Evolutionary conservation across 108 stramenopile species (phyloP).

Genomic region (Nitzschia palea): DNA sequence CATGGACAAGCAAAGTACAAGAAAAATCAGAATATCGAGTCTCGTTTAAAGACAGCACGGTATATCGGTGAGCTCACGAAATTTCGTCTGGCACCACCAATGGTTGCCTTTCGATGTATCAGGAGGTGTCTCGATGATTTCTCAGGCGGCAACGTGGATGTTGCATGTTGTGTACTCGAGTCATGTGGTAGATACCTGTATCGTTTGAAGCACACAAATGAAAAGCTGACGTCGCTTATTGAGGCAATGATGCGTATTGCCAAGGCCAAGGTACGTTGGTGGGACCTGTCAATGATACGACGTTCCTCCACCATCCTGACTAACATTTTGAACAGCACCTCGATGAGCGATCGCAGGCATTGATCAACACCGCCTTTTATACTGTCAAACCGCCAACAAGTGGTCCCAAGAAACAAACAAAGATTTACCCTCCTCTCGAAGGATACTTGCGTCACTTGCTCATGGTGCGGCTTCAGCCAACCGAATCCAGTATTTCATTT

Average conservation of each 20-base stretch:
- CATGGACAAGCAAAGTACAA: slow-evolving; percentile 85
- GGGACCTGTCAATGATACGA: no score
- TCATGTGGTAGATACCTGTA: slow-evolving; percentile 89
- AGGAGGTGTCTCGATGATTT: slow-evolving; percentile 89
- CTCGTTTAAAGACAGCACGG: slow-evolving; percentile 76
- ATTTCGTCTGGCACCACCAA: slow-evolving; percentile 91
- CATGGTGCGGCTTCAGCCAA: slow-evolving; percentile 62
- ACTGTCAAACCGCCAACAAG: slow-evolving; percentile 77
- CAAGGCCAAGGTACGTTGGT: slow-evolving; percentile 72
- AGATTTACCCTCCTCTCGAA: slow-evolving; percentile 80
- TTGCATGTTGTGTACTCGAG: slow-evolving; percentile 87
- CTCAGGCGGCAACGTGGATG: slow-evolving; percentile 82
- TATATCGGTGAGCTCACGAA: slow-evolving; percentile 94
- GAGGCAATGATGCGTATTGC: slow-evolving; percentile 86
- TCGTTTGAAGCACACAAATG: slow-evolving; percentile 69
- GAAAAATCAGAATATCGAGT: slow-evolving; percentile 83
- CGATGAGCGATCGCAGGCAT: slow-evolving; percentile 75
- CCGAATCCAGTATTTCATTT: slow-evolving; percentile 55
- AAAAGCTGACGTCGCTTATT: slow-evolving; percentile 65
- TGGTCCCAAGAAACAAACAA: slow-evolving; percentile 55
- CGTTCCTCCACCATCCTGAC: no score
- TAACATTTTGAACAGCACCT: slow-evolving; percentile 38
- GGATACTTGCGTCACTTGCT: slow-evolving; percentile 82
- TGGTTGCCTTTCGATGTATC: slow-evolving; percentile 84
- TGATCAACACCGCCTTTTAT: slow-evolving; percentile 82